phyloP scores from a whole-genome alignment of 257 asterid species.

The Primulina huaijiensis region DNA sequence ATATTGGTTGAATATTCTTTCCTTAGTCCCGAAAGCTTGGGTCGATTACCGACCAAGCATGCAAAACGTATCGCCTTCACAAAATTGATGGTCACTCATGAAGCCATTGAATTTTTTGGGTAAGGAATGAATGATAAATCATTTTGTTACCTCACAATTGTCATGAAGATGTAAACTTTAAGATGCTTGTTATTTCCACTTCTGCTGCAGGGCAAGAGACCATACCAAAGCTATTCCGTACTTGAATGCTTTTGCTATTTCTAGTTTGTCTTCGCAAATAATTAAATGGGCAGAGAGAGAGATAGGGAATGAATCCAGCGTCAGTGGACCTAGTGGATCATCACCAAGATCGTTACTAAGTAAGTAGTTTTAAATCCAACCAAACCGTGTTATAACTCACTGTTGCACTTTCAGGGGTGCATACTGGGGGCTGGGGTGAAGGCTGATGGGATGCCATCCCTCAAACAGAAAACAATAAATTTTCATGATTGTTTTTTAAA shows the following conservation, averaged over 20 bases:
- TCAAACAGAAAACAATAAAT: no score
- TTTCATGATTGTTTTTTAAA: no score
- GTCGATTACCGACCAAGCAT: constrained; percentile 42
- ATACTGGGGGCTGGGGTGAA: not conserved
- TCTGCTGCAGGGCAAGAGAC: constrained; percentile 49
- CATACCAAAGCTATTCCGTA: constrained; percentile 44
- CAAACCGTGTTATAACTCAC: not conserved
- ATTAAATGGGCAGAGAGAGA: constrained; percentile 39
- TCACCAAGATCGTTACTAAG: constrained; percentile 61
- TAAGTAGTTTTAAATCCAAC: constrained; percentile 34
- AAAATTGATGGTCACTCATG: constrained; percentile 50
- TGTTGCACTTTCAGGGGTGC: not conserved
- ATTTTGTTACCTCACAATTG: not conserved
- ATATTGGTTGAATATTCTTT: constrained; percentile 63
- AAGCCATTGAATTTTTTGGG: constrained; percentile 57
- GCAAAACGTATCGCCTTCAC: constrained; percentile 42
- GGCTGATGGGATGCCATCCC: not conserved
- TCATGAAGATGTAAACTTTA: not conserved
- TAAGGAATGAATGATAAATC: constrained; percentile 19
- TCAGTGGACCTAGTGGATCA: constrained; percentile 45
- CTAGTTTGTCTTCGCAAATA: constrained; percentile 45
- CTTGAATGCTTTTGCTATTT: constrained; percentile 51
- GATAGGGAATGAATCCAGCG: constrained; percentile 34
- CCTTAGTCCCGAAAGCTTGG: constrained; percentile 49
- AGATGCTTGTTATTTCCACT: constrained; percentile 18